phyloP scores from a whole-genome alignment of 345 rosid genomes.

The Camelina laxa region DNA sequence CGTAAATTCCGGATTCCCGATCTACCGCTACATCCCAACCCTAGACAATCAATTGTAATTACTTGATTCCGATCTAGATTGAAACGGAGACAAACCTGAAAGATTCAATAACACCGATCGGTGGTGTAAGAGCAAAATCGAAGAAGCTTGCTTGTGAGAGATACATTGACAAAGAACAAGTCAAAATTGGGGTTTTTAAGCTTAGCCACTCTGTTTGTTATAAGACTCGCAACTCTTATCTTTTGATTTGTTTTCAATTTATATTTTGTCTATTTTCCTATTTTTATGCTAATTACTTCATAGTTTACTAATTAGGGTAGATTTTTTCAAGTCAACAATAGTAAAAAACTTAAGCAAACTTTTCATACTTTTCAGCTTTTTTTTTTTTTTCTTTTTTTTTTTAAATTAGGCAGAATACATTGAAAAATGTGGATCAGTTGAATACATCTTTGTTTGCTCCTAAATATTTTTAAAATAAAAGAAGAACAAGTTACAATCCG shows the following conservation, averaged over 20 bases:
- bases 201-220: too few species aligned
- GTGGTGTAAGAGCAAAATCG: constrained; percentile 18
- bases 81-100: constrained; percentile 35
- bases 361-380: neutral
- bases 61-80: neutral
- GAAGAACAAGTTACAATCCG: neutral
- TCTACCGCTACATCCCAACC: constrained; percentile 18
- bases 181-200: constrained; percentile 8
- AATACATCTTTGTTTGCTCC: constrained; percentile 14
- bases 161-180: constrained; percentile 31
- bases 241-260: too few species aligned
- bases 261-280: neutral
- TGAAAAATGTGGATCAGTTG: neutral
- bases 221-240: too few species aligned
- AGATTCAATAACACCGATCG: neutral
- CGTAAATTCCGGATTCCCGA: constrained; percentile 9
- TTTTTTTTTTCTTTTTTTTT: too few species aligned
- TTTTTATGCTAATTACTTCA: neutral
- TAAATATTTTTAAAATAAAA: neutral
- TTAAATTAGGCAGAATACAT: neutral
- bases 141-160: constrained; percentile 21
- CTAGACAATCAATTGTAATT: neutral
- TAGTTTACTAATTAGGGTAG: neutral
- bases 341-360: neutral
- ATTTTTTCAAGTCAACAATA: neutral